These are phyloP conservation scores for Trypanosomatidae sp. DNA, from an alignment of 208 protist species.

Conservation along the genomic window DNA sequence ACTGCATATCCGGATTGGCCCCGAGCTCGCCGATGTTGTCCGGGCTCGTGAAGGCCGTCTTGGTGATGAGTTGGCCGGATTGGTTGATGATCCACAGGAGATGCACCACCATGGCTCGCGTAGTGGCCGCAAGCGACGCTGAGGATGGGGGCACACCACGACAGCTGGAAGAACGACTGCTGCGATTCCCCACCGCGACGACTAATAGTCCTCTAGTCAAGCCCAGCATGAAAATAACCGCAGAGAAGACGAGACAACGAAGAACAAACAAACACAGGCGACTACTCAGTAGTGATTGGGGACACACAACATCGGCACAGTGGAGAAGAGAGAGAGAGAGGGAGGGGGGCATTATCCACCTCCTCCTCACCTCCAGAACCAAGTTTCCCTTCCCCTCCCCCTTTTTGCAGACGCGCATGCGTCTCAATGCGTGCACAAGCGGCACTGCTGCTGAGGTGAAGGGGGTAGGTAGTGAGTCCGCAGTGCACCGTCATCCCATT, in stretches of 20 bases:
- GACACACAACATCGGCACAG: background rate
- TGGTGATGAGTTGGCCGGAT: slow-evolving; percentile 82
- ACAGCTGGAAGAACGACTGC: background rate
- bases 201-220: background rate
- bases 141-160: background rate
- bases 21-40: slow-evolving; percentile 81
- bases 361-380: background rate
- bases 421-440: background rate
- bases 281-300: background rate
- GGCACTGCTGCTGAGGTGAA: background rate
- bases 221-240: background rate
- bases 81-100: slow-evolving; percentile 88
- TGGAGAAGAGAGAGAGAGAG: background rate
- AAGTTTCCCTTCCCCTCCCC: background rate
- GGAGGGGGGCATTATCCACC: background rate
- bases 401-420: background rate
- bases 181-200: background rate
- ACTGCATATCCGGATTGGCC: slow-evolving; percentile 75
- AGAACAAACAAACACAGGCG: background rate
- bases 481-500: background rate
- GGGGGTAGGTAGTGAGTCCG: background rate
- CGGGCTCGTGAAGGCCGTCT: slow-evolving; percentile 63
- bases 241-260: background rate
- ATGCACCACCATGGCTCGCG: slow-evolving; percentile 65
- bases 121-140: background rate